phyloP scores from a whole-genome alignment of 495 filamentous ascomycete species.

The Hypoxylon cercidicola region DNA sequence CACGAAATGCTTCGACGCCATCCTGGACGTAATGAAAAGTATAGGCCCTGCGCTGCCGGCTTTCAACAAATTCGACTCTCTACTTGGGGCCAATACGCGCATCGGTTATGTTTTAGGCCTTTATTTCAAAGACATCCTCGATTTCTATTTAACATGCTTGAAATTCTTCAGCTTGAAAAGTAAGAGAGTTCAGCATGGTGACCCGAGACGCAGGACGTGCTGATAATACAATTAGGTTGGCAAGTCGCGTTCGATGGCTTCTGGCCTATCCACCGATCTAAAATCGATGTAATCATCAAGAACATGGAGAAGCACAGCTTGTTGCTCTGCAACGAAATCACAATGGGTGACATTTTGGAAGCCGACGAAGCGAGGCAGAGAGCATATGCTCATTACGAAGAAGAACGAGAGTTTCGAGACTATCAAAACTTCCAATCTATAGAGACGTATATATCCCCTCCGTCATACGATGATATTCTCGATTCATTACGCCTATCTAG shows the following conservation, averaged over 20 bases:
- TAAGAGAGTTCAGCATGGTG: too few relatives aligned
- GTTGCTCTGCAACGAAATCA: background rate
- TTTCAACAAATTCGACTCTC: too few relatives aligned
- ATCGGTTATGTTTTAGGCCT: slow-evolving; percentile 42
- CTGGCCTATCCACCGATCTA: background rate
- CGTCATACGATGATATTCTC: background rate
- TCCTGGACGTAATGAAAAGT: slow-evolving; percentile 2
- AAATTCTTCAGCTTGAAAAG: slow-evolving; percentile 42
- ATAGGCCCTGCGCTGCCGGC: too few relatives aligned
- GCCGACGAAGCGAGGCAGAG: background rate
- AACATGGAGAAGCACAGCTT: background rate
- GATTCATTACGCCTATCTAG: background rate
- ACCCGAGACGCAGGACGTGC: too few relatives aligned
- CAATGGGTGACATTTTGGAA: background rate
- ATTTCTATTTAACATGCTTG: slow-evolving; percentile 42
- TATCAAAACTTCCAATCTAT: too few relatives aligned
- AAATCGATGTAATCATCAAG: background rate
- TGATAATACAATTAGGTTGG: background rate
- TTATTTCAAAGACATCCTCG: slow-evolving; percentile 51
- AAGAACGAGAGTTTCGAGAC: too few relatives aligned
- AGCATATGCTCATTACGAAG: too few relatives aligned
- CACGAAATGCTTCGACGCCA: slow-evolving; percentile 42
- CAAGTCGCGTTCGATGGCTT: slow-evolving; percentile 20
- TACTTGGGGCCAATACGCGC: slow-evolving; percentile 21
- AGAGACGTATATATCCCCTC: too few relatives aligned